phyloP scores from a whole-genome alignment of 2,329 filamentous ascomycete species.

The Penicillium sp. region DNA sequence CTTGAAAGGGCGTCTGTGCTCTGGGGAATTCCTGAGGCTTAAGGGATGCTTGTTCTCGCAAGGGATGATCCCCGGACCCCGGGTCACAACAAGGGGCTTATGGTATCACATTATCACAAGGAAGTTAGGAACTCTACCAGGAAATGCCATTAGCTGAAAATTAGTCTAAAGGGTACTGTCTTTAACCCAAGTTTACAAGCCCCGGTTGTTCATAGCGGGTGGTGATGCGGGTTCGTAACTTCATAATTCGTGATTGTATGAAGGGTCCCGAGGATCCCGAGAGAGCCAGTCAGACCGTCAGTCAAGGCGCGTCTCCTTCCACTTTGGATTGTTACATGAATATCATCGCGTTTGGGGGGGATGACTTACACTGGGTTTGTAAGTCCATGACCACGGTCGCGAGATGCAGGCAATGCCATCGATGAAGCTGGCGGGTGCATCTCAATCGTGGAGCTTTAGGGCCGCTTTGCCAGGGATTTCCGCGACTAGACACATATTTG shows the following conservation, averaged over 20 bases:
- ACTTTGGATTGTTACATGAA: not conserved
- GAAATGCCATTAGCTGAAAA: not conserved
- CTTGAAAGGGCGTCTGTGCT: conserved; percentile 13
- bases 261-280: not conserved
- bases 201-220: not conserved
- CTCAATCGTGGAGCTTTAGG: too few relatives aligned
- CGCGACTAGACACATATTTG: too few relatives aligned
- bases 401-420: too few relatives aligned
- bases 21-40: conserved; percentile 6
- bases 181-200: not conserved
- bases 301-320: not conserved
- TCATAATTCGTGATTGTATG: not conserved
- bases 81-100: conserved; percentile 6
- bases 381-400: too few relatives aligned
- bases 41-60: conserved; percentile 9
- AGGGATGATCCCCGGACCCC: not conserved
- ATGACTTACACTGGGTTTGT: too few relatives aligned
- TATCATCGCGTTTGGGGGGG: too few relatives aligned
- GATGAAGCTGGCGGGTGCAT: too few relatives aligned
- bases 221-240: too few relatives aligned
- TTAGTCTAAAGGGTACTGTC: not conserved
- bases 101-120: not conserved
- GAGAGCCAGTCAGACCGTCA: not conserved
- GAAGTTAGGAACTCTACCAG: not conserved
- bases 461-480: too few relatives aligned